Base-by-base conservation (phyloP, 495 filamentous ascomycete genomes). In the Corynascus novoguineensis region DNA sequence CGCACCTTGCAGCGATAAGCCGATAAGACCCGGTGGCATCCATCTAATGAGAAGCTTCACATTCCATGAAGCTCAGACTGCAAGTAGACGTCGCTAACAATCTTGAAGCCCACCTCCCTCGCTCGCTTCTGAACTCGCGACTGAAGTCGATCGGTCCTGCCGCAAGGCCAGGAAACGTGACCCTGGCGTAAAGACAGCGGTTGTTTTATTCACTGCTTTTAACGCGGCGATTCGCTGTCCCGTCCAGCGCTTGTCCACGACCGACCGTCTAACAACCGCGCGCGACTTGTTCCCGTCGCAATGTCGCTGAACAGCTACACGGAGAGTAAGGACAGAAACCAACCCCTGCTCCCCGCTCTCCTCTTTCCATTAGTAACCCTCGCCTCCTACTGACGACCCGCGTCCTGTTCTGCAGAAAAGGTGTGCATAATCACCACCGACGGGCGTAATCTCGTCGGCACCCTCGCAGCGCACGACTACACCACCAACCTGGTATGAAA, bases 371-470 rank as follows among this genome's bases (percentile, higher is more conserved):
- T 32, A 19, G 19, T 5, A 19, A 4, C 1, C 22, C 10, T 11
- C 12, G n/a, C 4, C 1, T n/a, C 7, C 8, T 25, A 9, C 22
- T 0, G 14, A 38, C 24, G 17, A 48, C 32, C 19, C 15, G 2
- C 27, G 15, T 11, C 44, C 34, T 11, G n/a, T 9, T 45, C 40
- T 11, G 11, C 68, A 97, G 93, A 96, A 69, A 92, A 88, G 68
- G 89, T 98, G 50, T 79, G 90, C 48, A 85, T 98, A 64, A 77
- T 98, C 63, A 98, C 93, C 42, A 86, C 87, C 58, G 95, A 97
- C 72, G 93, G 92, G 50, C 88, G 93, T 62, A 95, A 85, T 15
- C 78, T 97, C 37, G 83, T 88, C 52, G 93, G 93, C 28, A 87
- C 75, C 2, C 85, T 98, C 21, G 74, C 92, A 40, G 87, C 86